Evolutionary conservation across 2,329 filamentous ascomycete genomes (phyloP).

Genomic region (Helotiales sp.): DNA sequence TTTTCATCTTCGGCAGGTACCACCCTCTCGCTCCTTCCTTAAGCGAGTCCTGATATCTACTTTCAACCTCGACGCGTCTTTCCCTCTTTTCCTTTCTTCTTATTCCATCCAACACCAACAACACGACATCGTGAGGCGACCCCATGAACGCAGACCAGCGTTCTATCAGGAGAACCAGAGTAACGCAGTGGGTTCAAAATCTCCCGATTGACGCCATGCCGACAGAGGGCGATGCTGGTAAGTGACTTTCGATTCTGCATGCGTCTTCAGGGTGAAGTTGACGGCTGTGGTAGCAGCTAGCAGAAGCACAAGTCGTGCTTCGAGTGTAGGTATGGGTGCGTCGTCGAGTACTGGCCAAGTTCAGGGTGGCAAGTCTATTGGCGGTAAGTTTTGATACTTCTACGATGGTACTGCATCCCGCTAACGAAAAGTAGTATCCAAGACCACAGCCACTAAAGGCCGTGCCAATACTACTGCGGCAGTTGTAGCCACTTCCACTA

Average conservation of each 20-base stretch:
- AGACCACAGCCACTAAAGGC: no score
- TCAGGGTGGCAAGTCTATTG: no score
- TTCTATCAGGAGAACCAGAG: neutral
- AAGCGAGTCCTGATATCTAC: neutral
- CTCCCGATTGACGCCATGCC: neutral
- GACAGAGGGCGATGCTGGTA: neutral
- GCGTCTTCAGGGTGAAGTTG: no score
- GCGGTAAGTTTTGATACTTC: no score
- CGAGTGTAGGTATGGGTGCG: no score
- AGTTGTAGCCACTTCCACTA: neutral
- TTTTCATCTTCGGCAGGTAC: neutral
- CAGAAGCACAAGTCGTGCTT: neutral
- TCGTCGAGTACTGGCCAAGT: no score
- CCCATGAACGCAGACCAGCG: neutral
- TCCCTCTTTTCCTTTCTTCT: neutral
- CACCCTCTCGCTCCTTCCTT: neutral
- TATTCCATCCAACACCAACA: neutral
- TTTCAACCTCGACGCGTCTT: neutral
- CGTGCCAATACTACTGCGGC: no score
- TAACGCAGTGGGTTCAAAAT: neutral
- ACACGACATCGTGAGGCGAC: neutral
- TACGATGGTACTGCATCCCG: no score
- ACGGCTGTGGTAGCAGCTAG: no score
- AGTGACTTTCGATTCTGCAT: neutral
- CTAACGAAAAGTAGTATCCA: no score